Base-by-base conservation (phyloP, 129 eudicot species). In the Lonicera japonica region DNA sequence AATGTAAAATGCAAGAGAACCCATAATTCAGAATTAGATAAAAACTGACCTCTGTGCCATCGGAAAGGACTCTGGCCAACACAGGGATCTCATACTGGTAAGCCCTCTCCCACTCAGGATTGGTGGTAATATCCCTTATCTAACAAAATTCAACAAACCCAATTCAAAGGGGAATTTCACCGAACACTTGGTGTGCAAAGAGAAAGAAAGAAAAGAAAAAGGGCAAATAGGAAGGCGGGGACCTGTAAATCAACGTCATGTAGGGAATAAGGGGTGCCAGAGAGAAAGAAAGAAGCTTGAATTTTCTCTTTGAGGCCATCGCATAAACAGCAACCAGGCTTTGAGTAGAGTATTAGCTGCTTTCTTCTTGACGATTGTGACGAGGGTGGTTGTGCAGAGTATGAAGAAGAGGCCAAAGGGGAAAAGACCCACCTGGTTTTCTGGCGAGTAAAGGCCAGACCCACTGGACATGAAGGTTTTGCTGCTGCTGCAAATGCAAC, bases 251-350 rank as follows among this genome's bases (percentile, higher is more conserved):
- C 73, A 10, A 91, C 82, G 56, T 87, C 83, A 18, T 70, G 66
- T 19, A 91, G 75, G 18, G 88, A 67, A 64, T 79, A 60, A 20
- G 86, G 71, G 5, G n/a, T n/a, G n/a, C 77, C 43, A 25, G 89
- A 65, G 17, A 81, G 85, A 58, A 83, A 63, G 40, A 91, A 84
- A 11, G 96, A 96, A 39, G 95, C 81, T 47, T 72, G 61, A 24
- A 91, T 90, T 58, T 91, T 91, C 67, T 90, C 94, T 79, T 90
- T 90, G 66, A 90, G 95, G 66, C 94, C 97, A 75, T 90, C 97
- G 68, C 97, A 91, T 82, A 91, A 80, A 74, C 97, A 91, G 85
- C 97, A 91, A 8, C 95, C 97, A 34, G 97, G 97, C 85, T 87
- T 91, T 11, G 97, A 91, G 79, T 91, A 91, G 13, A 91, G 87